phyloP scores from a whole-genome alignment of 2,329 filamentous ascomycete species.

The Beauveria caledonica region DNA sequence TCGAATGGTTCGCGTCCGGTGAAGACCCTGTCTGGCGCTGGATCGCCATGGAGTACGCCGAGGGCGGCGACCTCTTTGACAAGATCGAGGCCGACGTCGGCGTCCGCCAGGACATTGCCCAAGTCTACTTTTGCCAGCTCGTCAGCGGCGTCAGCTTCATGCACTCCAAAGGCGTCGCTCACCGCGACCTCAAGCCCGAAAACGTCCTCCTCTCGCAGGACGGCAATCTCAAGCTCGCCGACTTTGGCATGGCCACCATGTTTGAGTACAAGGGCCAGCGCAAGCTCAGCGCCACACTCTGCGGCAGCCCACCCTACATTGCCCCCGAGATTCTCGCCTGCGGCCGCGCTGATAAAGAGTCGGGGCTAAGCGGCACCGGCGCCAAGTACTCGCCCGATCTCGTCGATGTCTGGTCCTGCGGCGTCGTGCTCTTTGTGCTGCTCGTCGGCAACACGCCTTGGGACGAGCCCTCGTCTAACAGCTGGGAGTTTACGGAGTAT shows the following conservation, averaged over 20 bases:
- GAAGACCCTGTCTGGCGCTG: conserved; percentile 85
- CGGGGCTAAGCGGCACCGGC: conserved; percentile 39
- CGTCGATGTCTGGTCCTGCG: conserved; percentile 94
- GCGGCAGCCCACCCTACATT: conserved; percentile 94
- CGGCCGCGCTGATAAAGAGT: conserved; percentile 36
- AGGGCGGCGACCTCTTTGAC: conserved; percentile 94
- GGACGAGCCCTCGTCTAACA: conserved; percentile 81
- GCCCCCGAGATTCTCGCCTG: conserved; percentile 77
- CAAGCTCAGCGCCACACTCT: conserved; percentile 81
- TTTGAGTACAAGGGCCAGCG: conserved; percentile 81
- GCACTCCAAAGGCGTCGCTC: conserved; percentile 90
- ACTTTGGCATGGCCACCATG: conserved; percentile 91
- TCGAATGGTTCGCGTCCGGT: conserved; percentile 82
- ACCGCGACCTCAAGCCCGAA: conserved; percentile 87
- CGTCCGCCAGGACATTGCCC: conserved; percentile 88
- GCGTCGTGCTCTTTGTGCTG: conserved; percentile 93
- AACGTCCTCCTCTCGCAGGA: conserved; percentile 83
- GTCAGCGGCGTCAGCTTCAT: conserved; percentile 87
- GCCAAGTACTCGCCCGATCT: conserved; percentile 65
- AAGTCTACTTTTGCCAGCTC: conserved; percentile 91
- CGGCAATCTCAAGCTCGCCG: conserved; percentile 86
- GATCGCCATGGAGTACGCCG: conserved; percentile 97
- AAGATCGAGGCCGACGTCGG: conserved; percentile 98
- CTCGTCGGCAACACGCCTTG: conserved; percentile 95
- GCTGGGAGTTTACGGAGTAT: conserved; percentile 90